phyloP scores from a whole-genome alignment of 179 eudicot genomes.

The Carnegiea gigantea region DNA sequence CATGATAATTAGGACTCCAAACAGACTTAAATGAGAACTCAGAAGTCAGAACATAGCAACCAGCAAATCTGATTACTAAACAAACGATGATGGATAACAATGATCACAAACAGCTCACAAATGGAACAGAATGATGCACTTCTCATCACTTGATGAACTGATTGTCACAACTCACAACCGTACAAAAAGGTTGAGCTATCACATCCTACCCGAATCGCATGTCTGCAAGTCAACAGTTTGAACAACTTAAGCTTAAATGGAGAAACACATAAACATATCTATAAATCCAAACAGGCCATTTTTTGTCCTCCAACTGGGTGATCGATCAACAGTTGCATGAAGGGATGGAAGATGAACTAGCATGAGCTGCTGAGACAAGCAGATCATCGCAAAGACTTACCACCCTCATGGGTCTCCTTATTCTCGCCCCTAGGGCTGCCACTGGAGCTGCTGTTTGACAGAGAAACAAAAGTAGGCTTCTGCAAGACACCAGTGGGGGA shows the following conservation, averaged over 20 bases:
- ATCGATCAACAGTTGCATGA: neutral
- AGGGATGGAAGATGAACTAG: slow-evolving; percentile 30
- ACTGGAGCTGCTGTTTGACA: slow-evolving; percentile 38
- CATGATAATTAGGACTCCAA: too few relatives aligned
- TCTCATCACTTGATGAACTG: neutral
- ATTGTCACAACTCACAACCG: slow-evolving; percentile 20
- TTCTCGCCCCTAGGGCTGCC: slow-evolving; percentile 36
- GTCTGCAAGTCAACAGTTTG: slow-evolving; percentile 14
- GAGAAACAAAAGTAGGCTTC: slow-evolving; percentile 36
- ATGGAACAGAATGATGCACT: slow-evolving; percentile 1
- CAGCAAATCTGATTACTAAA: neutral
- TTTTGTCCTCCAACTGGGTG: neutral
- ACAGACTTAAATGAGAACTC: too few relatives aligned
- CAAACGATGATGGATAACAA: neutral
- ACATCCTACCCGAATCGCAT: neutral
- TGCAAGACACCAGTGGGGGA: slow-evolving; percentile 44
- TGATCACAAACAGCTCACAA: slow-evolving; percentile 22
- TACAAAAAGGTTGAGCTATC: slow-evolving; percentile 2
- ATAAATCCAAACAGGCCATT: slow-evolving; percentile 19
- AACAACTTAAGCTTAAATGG: slow-evolving; percentile 13
- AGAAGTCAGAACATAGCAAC: too few relatives aligned
- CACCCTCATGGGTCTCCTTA: slow-evolving; percentile 23
- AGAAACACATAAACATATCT: slow-evolving; percentile 20
- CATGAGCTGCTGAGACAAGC: slow-evolving; percentile 27
- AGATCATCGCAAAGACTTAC: slow-evolving; percentile 21